Base-by-base conservation (phyloP, 176 grass and related monocot genomes). In the Raddia distichophylla region DNA sequence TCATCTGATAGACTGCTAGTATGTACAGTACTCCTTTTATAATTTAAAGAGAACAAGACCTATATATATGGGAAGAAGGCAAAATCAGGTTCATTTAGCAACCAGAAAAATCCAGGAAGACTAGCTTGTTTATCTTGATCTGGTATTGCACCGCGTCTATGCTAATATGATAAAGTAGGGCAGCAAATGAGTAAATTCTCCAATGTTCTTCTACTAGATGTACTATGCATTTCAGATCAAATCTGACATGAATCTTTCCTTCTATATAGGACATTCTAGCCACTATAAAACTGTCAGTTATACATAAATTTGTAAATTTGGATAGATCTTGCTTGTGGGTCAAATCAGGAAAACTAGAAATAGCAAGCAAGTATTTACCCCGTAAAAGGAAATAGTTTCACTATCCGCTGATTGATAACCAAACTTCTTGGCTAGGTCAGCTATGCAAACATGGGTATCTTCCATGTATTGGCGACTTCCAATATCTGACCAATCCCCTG, bases 351-450 rank as follows among this genome's bases (percentile, higher is more conserved):
- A 73, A 43, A 13, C 1, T 22, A 84, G 37, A 78, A 46, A 68
- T 37, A 52, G 60, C 16, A 0, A 42, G 40, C 56, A 82, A 35
- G 61, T 32, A 74, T 2, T 78, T 93, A 99, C 96, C 83, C 93
- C 93, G 58, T 99, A 99, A 60, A 99, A 91, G 37, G 96, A 93
- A 83, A 95, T 78, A 79, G 75, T 71, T 86, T 98, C 93, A n/a
- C 53, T 79, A 56, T 75, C 50, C 59, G 82, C 61, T 4, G 82
- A 88, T 46, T 58, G 71, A 66, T 65, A 77, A 52, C 90, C 81
- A 49, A 91, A 95, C 20, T 80, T 93, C 64, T 93, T 88, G 19
- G 95, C 88, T 75, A 98, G 47, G 69, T 98, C 93, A 18, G 90
- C 78, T 71, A 98, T 95, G 77, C 96, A 99, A 15, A 99, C 84